Base-by-base conservation (phyloP, 768 basidiomycete genomes). In the Hericium erinaceus region DNA sequence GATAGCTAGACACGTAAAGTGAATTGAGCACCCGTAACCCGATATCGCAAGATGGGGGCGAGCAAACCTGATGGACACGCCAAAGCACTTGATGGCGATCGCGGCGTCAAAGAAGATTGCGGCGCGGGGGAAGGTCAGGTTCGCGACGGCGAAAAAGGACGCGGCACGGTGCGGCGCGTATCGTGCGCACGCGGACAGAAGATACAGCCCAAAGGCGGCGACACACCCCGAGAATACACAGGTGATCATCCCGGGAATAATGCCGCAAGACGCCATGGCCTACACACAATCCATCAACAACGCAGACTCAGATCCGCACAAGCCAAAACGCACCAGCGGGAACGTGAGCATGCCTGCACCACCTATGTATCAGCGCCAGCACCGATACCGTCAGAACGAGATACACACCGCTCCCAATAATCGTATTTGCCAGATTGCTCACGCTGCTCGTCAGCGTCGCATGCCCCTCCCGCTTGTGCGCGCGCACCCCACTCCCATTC, bases 71-170 rank as follows among this genome's bases (percentile, higher is more conserved):
- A 95, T 85, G 38, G 91, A 92, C 3, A 98, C 95, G 18, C 95
- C 95, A 67, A 97, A 97, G 70, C 95, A 98, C 69, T 98, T 98
- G 68, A 85, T 87, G 10, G 93, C 93, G 64, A 98, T 93, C 12
- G 95, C 95, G 3, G 84, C 85, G 69, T 98, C 95, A 65, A 98
- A 95, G 69, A 92, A 89, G 40, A 92, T 75, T 0, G 88, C 89
- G 0, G 88, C 90, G 48, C 78, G 82, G 2, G 95, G 95, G 69
- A 93, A 97, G 0, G 95, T 95, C 61, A 98, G 73, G 67, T 88
- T 80, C 1, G 89, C 80, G 18, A 95, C 74, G 13, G 87, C 83
- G 63, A 92, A 92, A 70, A 94, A 95, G 7, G 90, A 92, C 16
- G 92, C 76, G 12, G 77, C 80, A 48, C 93, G 77, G 61, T 90